Base-by-base conservation (phyloP, 768 basidiomycete genomes). In the Coprinellus micaceus region DNA sequence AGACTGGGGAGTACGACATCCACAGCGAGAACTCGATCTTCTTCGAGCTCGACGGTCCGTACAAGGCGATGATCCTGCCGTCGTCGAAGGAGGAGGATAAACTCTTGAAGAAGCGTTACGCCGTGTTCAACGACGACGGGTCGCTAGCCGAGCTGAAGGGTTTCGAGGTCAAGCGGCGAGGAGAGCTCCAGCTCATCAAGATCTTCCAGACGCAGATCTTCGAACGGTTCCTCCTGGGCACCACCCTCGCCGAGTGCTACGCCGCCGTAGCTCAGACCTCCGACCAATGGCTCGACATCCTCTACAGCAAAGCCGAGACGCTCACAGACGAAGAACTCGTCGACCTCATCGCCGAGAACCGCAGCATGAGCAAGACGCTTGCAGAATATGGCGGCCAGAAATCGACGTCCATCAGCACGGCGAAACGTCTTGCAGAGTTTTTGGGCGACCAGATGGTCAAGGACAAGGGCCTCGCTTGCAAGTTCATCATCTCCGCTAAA, bases 81-180 rank as follows among this genome's bases (percentile, higher is more conserved):
- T 96, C 94, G 1, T 98, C 97, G 1, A 99, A 99, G 68, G 97
- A 99, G 71, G 97, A 99, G 70, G 97, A 98, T 69, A 99, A 98
- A 67, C 69, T 99, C 54, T 74, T 99, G 64, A 99, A 99, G 77
- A 99, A 99, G 71, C 89, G 97, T 49, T 99, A 98, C 64, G 97
- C 97, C 5, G 97, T 99, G 9, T 98, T 98, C 76, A 96, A 98
- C 64, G 93, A 95, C 60, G 96, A 99, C 64, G 95, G 96, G 1
- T 89, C 89, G 15, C 81, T 99, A n/a, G 97, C 97, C 7, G 97
- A 99, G 70, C 76, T 99, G 69, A 98, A 99, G 69, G 97, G 97
- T 0, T 99, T 99, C 74, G 97, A 98, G 70, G 94, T 98, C 61
- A 99, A 99, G 72, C 88, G 97, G 54, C 85, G 97, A 54, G 97